A percentile compares a stretch with the other conserved stretches of the same genome.
Evolutionary conservation across 2,329 filamentous ascomycete species (phyloP).

Genomic region (Seiridium cupressi): DNA sequence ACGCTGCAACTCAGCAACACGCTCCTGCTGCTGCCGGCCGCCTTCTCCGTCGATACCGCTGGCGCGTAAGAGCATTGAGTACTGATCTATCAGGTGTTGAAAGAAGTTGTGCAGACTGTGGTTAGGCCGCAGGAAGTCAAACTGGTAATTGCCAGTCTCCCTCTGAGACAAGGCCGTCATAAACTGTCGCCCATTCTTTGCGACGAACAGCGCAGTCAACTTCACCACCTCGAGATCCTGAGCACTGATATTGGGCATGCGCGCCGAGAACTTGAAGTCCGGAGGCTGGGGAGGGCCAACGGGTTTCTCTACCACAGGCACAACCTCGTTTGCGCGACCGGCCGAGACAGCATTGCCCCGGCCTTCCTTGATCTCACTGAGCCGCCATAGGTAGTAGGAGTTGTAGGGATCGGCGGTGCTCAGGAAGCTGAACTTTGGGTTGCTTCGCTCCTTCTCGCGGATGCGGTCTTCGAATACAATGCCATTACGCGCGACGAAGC

Average conservation of each 20-base stretch:
- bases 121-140: constrained; percentile 92
- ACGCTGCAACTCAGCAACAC: constrained; percentile 68
- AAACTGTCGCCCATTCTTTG: constrained; percentile 88
- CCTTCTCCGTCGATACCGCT: constrained; percentile 65
- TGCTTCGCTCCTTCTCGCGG: constrained; percentile 77
- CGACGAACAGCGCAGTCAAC: constrained; percentile 86
- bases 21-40: constrained; percentile 69
- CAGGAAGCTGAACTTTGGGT: constrained; percentile 91
- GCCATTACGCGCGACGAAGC: constrained; percentile 75
- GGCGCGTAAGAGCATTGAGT: constrained; percentile 72
- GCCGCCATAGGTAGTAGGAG: constrained; percentile 85
- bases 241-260: constrained; percentile 96
- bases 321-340: constrained; percentile 66
- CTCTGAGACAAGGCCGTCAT: constrained; percentile 87
- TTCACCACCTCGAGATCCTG: constrained; percentile 77
- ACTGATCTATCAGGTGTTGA: constrained; percentile 88
- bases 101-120: constrained; percentile 98
- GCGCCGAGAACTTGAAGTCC: constrained; percentile 89
- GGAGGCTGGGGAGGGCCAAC: constrained; percentile 82
- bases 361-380: constrained; percentile 81
- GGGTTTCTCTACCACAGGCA: constrained; percentile 61
- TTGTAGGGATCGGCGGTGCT: constrained; percentile 79
- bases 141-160: constrained; percentile 88
- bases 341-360: constrained; percentile 77
- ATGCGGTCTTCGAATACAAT: constrained; percentile 77